A percentile compares a stretch with the other conserved stretches of the same genome.
phyloP scores from a whole-genome alignment of 2,329 filamentous ascomycete species.

The Hymenoscyphus fraxineus region DNA sequence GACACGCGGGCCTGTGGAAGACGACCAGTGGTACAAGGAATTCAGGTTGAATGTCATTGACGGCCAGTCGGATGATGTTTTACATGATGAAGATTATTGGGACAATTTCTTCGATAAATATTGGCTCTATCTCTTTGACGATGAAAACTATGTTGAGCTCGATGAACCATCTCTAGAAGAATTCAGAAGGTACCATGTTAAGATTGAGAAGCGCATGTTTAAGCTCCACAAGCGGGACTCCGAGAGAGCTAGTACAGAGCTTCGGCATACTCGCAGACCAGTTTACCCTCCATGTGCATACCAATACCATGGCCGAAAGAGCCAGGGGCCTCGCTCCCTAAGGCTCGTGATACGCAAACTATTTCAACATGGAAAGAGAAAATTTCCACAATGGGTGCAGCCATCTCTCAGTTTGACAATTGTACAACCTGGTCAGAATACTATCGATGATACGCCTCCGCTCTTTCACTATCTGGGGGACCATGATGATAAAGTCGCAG shows the following conservation, averaged over 20 bases:
- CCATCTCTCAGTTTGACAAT: constrained; percentile 16
- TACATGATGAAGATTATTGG: no score
- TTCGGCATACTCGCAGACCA: constrained; percentile 4
- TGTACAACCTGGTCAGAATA: constrained; percentile 9
- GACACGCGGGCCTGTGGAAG: no score
- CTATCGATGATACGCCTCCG: constrained; percentile 3
- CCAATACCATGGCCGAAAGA: not conserved
- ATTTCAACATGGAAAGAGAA: constrained; percentile 3
- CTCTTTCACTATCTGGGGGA: constrained; percentile 11
- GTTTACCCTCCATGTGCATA: constrained; percentile 15
- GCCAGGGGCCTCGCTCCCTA: not conserved
- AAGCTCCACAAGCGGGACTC: not conserved
- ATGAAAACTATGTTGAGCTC: no score
- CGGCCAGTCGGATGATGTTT: no score
- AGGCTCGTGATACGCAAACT: not conserved
- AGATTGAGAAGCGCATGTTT: no score
- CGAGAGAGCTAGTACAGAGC: not conserved
- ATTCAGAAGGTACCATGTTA: no score
- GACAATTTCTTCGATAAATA: no score
- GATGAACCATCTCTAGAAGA: no score
- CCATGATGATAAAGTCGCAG: constrained; percentile 1
- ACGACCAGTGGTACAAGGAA: not conserved
- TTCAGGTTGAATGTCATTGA: not conserved
- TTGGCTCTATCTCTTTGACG: no score
- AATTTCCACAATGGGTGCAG: constrained; percentile 9